Conservation (phyloP, 2,329 filamentous ascomycete genomes). For the Lasiodiplodia sp. region DNA sequence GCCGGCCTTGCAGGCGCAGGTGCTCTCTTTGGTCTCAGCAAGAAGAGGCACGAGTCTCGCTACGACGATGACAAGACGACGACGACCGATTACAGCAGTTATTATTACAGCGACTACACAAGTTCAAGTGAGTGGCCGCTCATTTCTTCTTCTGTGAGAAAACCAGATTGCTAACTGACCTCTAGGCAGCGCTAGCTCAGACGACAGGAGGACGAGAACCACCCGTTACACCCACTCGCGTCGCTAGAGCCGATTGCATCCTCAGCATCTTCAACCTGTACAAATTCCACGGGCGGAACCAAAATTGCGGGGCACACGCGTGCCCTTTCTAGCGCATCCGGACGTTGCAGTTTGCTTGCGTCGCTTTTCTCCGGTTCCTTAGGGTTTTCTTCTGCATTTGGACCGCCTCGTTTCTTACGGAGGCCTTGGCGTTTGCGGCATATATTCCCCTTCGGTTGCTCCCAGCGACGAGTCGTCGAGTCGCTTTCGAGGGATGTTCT, state of each 20-base stretch:
- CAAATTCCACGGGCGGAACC: conserved; percentile 10
- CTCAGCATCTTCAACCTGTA: conserved; percentile 8
- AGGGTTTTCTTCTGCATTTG: conserved; percentile 20
- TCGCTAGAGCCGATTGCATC: background rate
- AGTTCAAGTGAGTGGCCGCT: conserved; percentile 53
- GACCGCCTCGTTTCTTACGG: background rate
- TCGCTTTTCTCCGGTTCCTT: background rate
- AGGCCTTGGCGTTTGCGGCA: conserved; percentile 22
- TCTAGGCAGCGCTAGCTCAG: conserved; percentile 54
- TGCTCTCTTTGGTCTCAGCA: conserved; percentile 52
- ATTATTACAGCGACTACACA: conserved; percentile 54
- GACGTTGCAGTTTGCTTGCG: conserved; percentile 3
- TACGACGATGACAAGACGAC: conserved; percentile 53
- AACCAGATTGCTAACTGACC: conserved; percentile 34
- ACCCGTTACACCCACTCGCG: conserved; percentile 45
- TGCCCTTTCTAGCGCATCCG: background rate
- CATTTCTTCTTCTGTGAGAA: background rate
- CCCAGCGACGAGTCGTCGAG: background rate
- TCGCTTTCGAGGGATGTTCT: conserved; percentile 4
- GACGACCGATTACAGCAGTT: conserved; percentile 43
- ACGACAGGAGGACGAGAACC: conserved; percentile 47
- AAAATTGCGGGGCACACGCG: conserved; percentile 1
- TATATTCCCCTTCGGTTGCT: conserved; percentile 1
- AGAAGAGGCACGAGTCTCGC: conserved; percentile 50
- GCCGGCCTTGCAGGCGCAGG: conserved; percentile 54